Evolutionary conservation across 2,329 filamentous ascomycete species (phyloP), one percentile per base, ranked within the genome.

Genomic region (Thermoascus crustaceus): DNA sequence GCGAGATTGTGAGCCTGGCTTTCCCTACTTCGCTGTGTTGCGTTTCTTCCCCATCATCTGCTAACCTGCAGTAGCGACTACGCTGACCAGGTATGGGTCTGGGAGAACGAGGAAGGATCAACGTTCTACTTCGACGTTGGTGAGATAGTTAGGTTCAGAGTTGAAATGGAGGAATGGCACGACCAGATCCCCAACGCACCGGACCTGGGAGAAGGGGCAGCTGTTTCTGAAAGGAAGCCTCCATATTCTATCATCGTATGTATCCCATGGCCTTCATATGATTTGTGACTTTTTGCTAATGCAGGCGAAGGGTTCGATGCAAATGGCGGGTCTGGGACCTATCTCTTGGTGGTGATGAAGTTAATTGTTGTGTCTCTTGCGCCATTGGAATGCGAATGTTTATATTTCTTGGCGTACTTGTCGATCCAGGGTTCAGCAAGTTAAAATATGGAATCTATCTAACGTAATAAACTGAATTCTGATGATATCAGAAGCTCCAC

Each of bases 111-210:
- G 17, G 73, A 86, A 10, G 80, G 76, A 19, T 72, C 79, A 10
- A 73, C 79, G 18, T 76, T 94, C 47, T 94, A 82, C 58, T 94
- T 91, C 60, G 91, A 98, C 60, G 81, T 80, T 50, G 81, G 89
- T 53, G 91, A 96, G 64, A 78, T 82, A 50, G 88, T 94, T 18
- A 76, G 89, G 25, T 83, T 96, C 51, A 75, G 86, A 14, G 80
- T 96, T 25, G 78, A 93, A 48, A 76, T 81, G 33, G 91, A 98
- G 63, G 76, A 85, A 46, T 98, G 91, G 87, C 77, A 86, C 41
- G 89, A 96, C 57, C 82, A 94, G 59, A 80, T 83, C 26, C 81
- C 89, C 0, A 73, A 75, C 38, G 78, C 80, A 34, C 76, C 81
- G 22, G 74, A 82, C 44, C 70, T 76, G 9, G 73, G 74, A 24